Evolutionary conservation across 805 yeast genomes (phyloP).

Genomic region (Millerago galiae): DNA sequence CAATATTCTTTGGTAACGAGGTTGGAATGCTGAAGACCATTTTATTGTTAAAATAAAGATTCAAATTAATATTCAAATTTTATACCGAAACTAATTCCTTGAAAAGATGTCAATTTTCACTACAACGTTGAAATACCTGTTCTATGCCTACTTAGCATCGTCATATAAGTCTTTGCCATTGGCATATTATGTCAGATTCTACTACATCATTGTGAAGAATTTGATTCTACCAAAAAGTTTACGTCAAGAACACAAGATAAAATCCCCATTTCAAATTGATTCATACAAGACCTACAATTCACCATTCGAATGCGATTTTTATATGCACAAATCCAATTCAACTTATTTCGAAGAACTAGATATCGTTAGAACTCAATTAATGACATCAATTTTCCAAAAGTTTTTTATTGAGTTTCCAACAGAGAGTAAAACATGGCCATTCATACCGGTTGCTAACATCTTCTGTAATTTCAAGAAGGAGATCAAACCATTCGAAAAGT

Average conservation of each 20-base stretch:
- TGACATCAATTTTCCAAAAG: slow-evolving; percentile 51
- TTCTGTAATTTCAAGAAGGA: slow-evolving; percentile 65
- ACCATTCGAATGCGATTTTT: slow-evolving; percentile 77
- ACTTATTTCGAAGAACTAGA: slow-evolving; percentile 82
- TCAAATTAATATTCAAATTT: background rate
- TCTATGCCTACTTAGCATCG: slow-evolving; percentile 25
- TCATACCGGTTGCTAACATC: slow-evolving; percentile 72
- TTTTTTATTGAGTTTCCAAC: slow-evolving; percentile 42
- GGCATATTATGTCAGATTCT: slow-evolving; percentile 60
- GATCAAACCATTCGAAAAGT: slow-evolving; percentile 58
- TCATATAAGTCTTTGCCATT: slow-evolving; percentile 64
- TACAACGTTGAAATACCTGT: slow-evolving; percentile 4
- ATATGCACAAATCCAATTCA: slow-evolving; percentile 81
- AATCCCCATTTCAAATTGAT: slow-evolving; percentile 35
- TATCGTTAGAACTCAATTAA: slow-evolving; percentile 60
- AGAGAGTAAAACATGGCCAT: slow-evolving; percentile 33
- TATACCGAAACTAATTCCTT: too few species aligned
- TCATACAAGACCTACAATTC: slow-evolving; percentile 52
- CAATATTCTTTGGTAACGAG: slow-evolving; percentile 25
- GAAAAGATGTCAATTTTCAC: slow-evolving; percentile 1
- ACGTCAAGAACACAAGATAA: slow-evolving; percentile 7
- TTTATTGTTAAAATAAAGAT: too few species aligned
- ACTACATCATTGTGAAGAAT: slow-evolving; percentile 35
- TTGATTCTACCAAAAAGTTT: slow-evolving; percentile 28
- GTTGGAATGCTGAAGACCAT: slow-evolving; percentile 6